Evolutionary conservation across 768 basidiomycete species (phyloP).

Genomic region (Trametes gibbosa): DNA sequence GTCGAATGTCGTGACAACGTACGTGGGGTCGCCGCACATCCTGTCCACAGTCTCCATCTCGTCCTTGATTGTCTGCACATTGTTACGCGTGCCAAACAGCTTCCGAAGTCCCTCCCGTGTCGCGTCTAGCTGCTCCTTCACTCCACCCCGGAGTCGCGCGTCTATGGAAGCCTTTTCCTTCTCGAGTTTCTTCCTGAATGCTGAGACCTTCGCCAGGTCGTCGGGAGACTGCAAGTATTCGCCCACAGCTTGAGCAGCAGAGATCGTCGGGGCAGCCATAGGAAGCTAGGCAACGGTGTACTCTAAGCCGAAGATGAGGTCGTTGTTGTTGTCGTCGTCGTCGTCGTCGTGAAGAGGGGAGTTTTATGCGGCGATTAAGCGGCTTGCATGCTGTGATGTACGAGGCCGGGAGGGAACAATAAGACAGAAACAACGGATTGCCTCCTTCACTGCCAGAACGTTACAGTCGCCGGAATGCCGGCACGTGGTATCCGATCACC

Average conservation of each 20-base stretch:
- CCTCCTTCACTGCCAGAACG: background rate
- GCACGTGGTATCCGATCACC: background rate
- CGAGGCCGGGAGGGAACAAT: background rate
- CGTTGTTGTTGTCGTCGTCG: background rate
- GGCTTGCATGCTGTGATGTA: too few relatives aligned
- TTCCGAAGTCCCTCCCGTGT: conserved; percentile 86
- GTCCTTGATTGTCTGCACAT: conserved; percentile 81
- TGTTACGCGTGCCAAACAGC: conserved; percentile 69
- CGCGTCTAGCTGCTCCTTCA: conserved; percentile 89
- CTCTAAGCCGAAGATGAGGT: background rate
- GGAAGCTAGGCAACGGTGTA: background rate
- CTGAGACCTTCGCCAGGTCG: conserved; percentile 84
- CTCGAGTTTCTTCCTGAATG: conserved; percentile 90
- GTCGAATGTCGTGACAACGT: conserved; percentile 83
- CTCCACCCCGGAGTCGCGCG: conserved; percentile 83
- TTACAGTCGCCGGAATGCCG: background rate
- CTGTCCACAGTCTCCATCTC: conserved; percentile 81
- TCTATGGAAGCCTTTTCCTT: conserved; percentile 97
- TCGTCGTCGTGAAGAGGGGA: too few relatives aligned
- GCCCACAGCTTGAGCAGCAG: conserved; percentile 81
- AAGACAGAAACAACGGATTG: background rate
- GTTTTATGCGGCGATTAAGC: too few relatives aligned
- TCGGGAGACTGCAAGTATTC: conserved; percentile 93
- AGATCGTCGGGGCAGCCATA: conserved; percentile 43
- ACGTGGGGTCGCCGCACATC: conserved; percentile 71